A percentile compares a stretch with the other conserved stretches of the same genome.
Evolutionary conservation across 179 eudicot genomes (phyloP).

Genomic region (Camellia oleifera): DNA sequence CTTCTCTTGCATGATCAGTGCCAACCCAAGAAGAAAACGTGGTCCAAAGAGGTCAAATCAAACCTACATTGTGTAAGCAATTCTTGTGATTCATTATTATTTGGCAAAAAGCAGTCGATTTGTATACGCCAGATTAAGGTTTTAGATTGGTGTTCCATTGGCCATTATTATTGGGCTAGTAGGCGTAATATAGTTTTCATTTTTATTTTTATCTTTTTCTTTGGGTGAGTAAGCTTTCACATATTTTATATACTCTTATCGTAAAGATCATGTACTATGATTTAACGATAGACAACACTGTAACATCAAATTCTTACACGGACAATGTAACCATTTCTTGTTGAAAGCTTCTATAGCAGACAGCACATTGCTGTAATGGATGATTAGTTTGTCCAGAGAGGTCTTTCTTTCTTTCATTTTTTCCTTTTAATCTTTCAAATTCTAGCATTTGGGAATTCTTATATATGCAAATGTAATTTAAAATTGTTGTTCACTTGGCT

Average conservation of each 20-base stretch:
- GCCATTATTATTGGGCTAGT: background rate
- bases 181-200: background rate
- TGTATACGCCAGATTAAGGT: background rate
- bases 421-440: background rate
- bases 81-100: background rate
- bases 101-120: background rate
- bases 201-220: background rate
- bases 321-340: background rate
- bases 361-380: no score
- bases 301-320: background rate
- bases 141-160: background rate
- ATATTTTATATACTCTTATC: background rate
- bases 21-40: constrained; percentile 47
- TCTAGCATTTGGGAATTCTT: background rate
- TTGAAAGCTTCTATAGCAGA: background rate
- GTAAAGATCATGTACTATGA: background rate
- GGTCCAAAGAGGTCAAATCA: constrained; percentile 38
- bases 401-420: no score
- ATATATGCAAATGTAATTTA: background rate
- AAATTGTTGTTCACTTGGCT: background rate
- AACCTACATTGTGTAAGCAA: constrained; percentile 36
- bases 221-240: background rate
- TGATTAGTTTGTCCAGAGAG: no score
- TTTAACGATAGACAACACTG: background rate
- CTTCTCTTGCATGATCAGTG: constrained; percentile 49